Percentiles rank a stretch among this genome's conserved stretches.
phyloP scores from a whole-genome alignment of 2,329 filamentous ascomycete species.

The Decorospora gaudefroyi region DNA sequence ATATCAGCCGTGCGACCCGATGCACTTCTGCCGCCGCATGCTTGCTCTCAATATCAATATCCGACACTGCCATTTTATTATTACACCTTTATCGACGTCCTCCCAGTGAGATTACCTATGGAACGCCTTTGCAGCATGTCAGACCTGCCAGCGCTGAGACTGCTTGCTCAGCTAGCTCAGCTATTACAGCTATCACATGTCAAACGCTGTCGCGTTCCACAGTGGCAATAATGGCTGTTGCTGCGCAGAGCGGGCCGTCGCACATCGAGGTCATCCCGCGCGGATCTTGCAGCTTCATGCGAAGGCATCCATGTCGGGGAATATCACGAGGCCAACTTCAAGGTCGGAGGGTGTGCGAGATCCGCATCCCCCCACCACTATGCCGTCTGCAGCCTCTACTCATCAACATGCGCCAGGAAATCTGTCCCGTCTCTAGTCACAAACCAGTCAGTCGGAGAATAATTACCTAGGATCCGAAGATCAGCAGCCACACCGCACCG shows the following conservation, averaged over 20 bases:
- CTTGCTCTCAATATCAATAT: constrained; percentile 19
- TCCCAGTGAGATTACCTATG: no score
- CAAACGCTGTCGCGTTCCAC: constrained; percentile 29
- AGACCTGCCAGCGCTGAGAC: constrained; percentile 1
- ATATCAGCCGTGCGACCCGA: constrained; percentile 20
- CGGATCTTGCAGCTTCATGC: constrained; percentile 24
- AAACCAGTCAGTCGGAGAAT: no score
- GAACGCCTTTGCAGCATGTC: no score
- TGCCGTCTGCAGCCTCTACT: constrained; percentile 16
- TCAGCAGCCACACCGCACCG: no score
- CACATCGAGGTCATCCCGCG: constrained; percentile 35
- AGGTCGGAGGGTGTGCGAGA: constrained; percentile 16
- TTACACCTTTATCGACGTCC: no score
- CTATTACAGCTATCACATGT: constrained; percentile 36
- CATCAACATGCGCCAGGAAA: not conserved
- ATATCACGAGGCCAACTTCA: constrained; percentile 30
- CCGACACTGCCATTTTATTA: constrained; percentile 24
- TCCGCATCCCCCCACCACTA: constrained; percentile 7
- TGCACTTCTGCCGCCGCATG: constrained; percentile 33
- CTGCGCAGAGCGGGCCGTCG: constrained; percentile 36
- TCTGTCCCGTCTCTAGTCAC: no score
- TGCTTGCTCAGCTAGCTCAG: not conserved
- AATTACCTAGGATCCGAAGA: no score
- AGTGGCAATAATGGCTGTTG: constrained; percentile 37
- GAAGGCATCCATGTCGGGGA: constrained; percentile 26